Conservation (phyloP, 345 rosid species). For the Bruguiera sexangula region DNA sequence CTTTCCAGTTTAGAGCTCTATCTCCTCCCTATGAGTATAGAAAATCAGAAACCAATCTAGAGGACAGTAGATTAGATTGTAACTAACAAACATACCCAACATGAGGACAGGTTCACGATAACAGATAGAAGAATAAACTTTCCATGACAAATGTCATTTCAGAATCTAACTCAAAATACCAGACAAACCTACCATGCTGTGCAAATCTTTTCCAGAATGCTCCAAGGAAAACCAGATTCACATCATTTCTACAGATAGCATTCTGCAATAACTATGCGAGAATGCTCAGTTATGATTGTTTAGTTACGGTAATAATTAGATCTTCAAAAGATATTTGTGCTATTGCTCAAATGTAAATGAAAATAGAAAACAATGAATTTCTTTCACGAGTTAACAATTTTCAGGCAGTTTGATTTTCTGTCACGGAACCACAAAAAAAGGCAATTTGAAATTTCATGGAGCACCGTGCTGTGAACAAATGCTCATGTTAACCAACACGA, state of each 20-base stretch:
- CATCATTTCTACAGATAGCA: neutral
- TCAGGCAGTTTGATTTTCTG: neutral
- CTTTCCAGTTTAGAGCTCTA: constrained; percentile 8
- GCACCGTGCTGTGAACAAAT: neutral
- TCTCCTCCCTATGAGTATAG: constrained; percentile 6
- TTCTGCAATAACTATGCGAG: too few species aligned
- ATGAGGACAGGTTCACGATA: neutral
- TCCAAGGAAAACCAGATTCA: neutral
- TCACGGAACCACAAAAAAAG: neutral
- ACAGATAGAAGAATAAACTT: neutral
- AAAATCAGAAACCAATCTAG: constrained; percentile 5
- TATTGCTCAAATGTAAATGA: neutral
- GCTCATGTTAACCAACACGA: too few species aligned
- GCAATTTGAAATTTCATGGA: neutral
- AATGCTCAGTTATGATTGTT: too few species aligned
- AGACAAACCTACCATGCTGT: neutral
- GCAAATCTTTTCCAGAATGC: neutral
- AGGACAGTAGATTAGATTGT: neutral
- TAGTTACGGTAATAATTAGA: too few species aligned
- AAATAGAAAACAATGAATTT: neutral
- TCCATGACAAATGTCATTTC: neutral
- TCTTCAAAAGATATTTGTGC: neutral
- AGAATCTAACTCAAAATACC: neutral
- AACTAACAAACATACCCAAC: too few species aligned
- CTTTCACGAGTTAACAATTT: neutral